Conservation (phyloP, 768 basidiomycete genomes). For the Albatrellus ellisii region DNA sequence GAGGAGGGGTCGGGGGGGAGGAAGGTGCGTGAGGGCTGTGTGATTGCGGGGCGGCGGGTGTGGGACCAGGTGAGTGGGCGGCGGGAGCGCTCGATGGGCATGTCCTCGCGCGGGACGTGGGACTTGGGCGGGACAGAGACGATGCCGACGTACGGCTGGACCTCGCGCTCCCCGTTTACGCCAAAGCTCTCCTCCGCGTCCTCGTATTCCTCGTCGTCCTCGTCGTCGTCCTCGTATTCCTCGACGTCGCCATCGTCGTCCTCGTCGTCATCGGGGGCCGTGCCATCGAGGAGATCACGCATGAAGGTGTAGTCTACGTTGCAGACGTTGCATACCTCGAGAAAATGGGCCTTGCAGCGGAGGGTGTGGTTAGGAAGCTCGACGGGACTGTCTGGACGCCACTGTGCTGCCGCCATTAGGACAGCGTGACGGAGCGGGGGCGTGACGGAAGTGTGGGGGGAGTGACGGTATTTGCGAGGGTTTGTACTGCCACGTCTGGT, state of each 20-base stretch:
- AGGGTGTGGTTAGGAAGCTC: background rate
- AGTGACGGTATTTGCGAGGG: constrained; percentile 4
- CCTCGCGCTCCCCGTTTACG: background rate
- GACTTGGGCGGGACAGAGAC: background rate
- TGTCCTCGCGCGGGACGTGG: constrained; percentile 2
- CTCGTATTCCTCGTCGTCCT: background rate
- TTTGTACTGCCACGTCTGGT: constrained; percentile 14
- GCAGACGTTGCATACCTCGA: background rate
- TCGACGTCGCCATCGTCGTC: background rate
- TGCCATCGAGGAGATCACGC: background rate
- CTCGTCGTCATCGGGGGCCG: background rate
- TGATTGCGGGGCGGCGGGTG: background rate
- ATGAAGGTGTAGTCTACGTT: background rate
- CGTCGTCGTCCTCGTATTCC: background rate
- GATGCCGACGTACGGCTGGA: constrained; percentile 1
- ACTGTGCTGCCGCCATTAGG: background rate
- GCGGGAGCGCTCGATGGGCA: constrained; percentile 2
- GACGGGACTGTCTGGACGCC: background rate
- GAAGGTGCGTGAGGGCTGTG: background rate
- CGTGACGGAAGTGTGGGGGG: background rate
- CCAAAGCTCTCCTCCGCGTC: background rate
- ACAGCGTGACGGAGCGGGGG: background rate
- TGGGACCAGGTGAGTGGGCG: background rate
- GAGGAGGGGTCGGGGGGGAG: background rate
- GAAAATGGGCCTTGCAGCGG: background rate